Evolutionary conservation across 768 basidiomycete species (phyloP), one percentile per base, ranked within the genome.

Genomic region (Lanmaoa pseudosensibilis): DNA sequence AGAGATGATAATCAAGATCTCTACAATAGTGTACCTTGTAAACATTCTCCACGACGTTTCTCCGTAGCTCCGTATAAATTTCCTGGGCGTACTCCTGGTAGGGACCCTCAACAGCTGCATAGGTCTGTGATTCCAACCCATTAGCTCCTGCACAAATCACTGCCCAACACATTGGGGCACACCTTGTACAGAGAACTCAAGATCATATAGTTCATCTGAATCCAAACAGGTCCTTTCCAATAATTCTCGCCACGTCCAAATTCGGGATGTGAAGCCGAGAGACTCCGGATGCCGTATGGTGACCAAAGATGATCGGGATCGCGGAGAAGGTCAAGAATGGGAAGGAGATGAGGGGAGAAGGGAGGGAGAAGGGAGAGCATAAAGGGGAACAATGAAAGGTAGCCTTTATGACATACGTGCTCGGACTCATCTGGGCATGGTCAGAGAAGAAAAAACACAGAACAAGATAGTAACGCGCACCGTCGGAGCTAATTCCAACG

Each of bases 141-240:
- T 67, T 21, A 66, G 50, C 21, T 43, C 32, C 5, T 3, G 12
- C 16, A 41, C 21, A 38, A 21, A 40, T 18, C 16, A 15, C 2
- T 4, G 4, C 10, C 7, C 34, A 41, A 25, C 5, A 18, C 9
- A 38, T 32, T 21, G 12, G 18, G 3, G 9, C 75, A 53, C 30
- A 90, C 92, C 73, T 87, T 89, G 68, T 92, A 78, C 55, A 98
- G 73, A 13, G 93, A 83, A 27, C 83, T 79, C 50, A 98, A 76
- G 16, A 88, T 86, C 58, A 98, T 80, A 68, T 94, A 98, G 73
- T 98, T 98, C 90, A 98, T 95, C 71, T 93, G 95, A 37, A 97
- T 82, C 95, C 95, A 98, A 47, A 98, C 89, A 3, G 95, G 92
- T 1, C 96, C 94, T 65, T 88, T 88, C 95, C 95, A 98, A 72